Evolutionary conservation across 1,139 yeast species (phyloP).

Genomic region (Taiozyma onychis): DNA sequence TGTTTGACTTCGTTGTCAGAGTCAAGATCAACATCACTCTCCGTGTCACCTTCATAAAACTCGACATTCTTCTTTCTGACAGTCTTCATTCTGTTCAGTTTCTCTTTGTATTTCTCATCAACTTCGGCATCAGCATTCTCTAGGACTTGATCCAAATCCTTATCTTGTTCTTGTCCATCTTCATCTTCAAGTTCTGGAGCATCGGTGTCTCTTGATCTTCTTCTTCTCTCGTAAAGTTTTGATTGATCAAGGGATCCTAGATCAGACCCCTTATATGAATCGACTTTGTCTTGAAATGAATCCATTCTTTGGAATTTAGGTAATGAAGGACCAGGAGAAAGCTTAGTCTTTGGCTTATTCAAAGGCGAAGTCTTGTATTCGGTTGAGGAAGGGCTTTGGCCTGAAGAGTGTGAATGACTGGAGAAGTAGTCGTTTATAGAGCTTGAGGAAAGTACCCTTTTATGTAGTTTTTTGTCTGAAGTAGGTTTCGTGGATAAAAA

Average conservation of each 20-base stretch:
- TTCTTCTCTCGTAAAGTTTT: conserved; percentile 20
- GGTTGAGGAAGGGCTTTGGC: background rate
- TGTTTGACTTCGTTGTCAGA: conserved; percentile 5
- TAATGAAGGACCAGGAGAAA: conserved; percentile 14
- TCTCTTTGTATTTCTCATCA: conserved; percentile 13
- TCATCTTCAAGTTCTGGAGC: conserved; percentile 1
- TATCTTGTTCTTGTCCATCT: conserved; percentile 1
- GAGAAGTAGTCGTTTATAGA: conserved; percentile 17
- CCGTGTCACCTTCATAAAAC: conserved; percentile 15
- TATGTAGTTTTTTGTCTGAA: conserved; percentile 19
- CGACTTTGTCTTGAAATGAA: conserved; percentile 1
- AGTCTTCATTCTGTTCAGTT: conserved; percentile 10
- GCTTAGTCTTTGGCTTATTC: background rate
- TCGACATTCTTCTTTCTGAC: conserved; percentile 11
- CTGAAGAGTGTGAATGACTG: conserved; percentile 1
- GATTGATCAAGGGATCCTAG: conserved; percentile 6
- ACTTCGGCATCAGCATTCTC: conserved; percentile 7
- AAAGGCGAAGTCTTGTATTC: background rate
- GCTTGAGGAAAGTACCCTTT: conserved; percentile 20
- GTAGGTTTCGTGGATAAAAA: background rate
- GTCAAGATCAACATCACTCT: conserved; percentile 17
- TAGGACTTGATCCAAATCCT: background rate
- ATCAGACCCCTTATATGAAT: background rate
- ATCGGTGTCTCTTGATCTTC: conserved; percentile 13
- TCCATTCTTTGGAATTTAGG: conserved; percentile 21